Conservation (phyloP, 1,139 yeast genomes). For the Kluyveromyces sp. region DNA sequence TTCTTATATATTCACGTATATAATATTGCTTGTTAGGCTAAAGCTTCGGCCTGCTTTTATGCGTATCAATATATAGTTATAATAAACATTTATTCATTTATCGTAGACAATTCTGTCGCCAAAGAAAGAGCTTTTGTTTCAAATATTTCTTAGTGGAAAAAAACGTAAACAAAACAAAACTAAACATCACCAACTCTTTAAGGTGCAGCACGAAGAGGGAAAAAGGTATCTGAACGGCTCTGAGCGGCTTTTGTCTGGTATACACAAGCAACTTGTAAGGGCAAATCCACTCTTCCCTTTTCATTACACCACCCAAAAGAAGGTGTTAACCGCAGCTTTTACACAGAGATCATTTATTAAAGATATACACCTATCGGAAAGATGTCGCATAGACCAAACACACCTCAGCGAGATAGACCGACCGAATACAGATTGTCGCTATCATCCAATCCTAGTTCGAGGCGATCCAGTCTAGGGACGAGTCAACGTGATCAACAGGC, state of each 20-base stretch:
- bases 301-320: no score
- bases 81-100: neutral
- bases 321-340: no score
- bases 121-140: neutral
- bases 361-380: neutral
- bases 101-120: neutral
- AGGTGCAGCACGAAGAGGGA: neutral
- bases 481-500: neutral
- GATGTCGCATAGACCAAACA: slow-evolving; percentile 10
- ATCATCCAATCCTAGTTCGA: slow-evolving; percentile 28
- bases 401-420: slow-evolving; percentile 16
- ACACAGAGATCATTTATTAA: no score
- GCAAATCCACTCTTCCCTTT: no score
- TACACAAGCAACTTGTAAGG: no score
- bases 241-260: no score
- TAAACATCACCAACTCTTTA: neutral
- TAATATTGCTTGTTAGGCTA: neutral
- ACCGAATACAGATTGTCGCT: slow-evolving; percentile 28
- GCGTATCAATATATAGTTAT: no score
- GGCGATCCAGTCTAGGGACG: slow-evolving; percentile 26
- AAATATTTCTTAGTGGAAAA: neutral
- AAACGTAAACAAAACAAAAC: neutral
- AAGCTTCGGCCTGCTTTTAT: neutral
- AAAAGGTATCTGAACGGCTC: neutral
- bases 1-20: neutral